Conservation (phyloP, 2,329 filamentous ascomycete species). For the Metarhizium album region DNA sequence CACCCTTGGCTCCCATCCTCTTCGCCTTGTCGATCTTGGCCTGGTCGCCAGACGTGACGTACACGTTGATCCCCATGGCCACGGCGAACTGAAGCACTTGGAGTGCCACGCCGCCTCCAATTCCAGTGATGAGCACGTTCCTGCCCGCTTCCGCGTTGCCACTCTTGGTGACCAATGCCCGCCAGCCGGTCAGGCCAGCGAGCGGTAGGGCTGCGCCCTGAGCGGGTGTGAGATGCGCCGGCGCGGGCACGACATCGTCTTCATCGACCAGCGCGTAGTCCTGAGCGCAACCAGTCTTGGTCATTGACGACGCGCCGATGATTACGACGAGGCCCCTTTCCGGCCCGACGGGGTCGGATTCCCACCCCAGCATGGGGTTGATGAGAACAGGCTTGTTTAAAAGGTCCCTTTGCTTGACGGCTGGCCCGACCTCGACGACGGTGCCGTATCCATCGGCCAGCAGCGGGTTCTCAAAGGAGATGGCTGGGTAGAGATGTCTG, state of each 20-base stretch:
- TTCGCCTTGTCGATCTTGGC: slow-evolving; percentile 66
- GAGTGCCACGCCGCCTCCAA: slow-evolving; percentile 84
- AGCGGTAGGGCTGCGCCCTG: slow-evolving; percentile 79
- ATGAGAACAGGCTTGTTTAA: slow-evolving; percentile 63
- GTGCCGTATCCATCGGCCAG: slow-evolving; percentile 73
- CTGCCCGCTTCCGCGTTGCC: slow-evolving; percentile 50
- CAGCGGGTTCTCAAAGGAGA: slow-evolving; percentile 67
- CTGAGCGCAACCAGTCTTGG: slow-evolving; percentile 56
- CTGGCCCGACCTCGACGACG: slow-evolving; percentile 54
- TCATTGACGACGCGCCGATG: slow-evolving; percentile 55
- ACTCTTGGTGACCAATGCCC: slow-evolving; percentile 71
- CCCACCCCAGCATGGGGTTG: slow-evolving; percentile 71
- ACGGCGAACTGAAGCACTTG: slow-evolving; percentile 71
- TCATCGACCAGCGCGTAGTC: slow-evolving; percentile 63
- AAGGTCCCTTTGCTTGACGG: slow-evolving; percentile 26
- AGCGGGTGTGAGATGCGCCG: slow-evolving; percentile 56
- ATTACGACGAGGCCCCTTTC: slow-evolving; percentile 52
- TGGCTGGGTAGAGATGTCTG: slow-evolving; percentile 80
- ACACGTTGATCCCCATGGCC: slow-evolving; percentile 63
- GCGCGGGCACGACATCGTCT: slow-evolving; percentile 64
- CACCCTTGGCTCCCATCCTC: slow-evolving; percentile 64
- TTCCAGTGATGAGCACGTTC: slow-evolving; percentile 79
- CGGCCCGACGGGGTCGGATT: slow-evolving; percentile 57
- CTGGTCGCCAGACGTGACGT: slow-evolving; percentile 63
- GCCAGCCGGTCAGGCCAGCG: slow-evolving; percentile 79